Conservation (phyloP, 2,329 filamentous ascomycete species). For the Cercospora janseana region DNA sequence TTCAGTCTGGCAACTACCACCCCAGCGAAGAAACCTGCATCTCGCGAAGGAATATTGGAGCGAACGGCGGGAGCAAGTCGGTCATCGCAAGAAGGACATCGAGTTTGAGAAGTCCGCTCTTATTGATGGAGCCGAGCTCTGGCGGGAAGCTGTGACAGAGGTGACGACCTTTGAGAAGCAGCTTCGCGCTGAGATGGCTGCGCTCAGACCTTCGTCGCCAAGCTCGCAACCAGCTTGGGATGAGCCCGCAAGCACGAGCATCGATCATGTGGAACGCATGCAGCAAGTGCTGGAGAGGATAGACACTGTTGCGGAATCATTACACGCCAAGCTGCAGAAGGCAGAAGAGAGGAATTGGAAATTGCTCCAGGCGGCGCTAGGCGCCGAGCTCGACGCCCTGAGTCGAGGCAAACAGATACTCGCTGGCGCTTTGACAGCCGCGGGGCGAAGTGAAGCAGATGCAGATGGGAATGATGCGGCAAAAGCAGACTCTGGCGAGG, state of each 20-base stretch:
- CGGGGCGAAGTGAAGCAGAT: conserved; percentile 6
- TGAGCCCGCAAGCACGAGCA: conserved; percentile 24
- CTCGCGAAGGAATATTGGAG: conserved; percentile 73
- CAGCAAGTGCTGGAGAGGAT: conserved; percentile 53
- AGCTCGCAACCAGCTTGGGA: conserved; percentile 34
- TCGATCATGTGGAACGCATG: conserved; percentile 28
- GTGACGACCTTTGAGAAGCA: conserved; percentile 65
- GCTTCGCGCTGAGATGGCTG: conserved; percentile 57
- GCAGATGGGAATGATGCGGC: conserved; percentile 12
- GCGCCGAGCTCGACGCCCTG: conserved; percentile 69
- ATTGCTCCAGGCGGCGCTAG: conserved; percentile 70
- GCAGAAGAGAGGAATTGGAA: conserved; percentile 69
- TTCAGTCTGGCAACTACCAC: conserved; percentile 53
- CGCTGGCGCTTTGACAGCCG: conserved; percentile 37
- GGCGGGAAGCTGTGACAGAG: conserved; percentile 60
- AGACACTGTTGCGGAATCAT: conserved; percentile 53
- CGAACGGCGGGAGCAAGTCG: conserved; percentile 58
- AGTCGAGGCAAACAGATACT: conserved; percentile 60
- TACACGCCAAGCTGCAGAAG: conserved; percentile 55
- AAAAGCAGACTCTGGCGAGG: conserved; percentile 25
- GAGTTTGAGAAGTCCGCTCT: conserved; percentile 64
- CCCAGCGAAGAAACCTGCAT: conserved; percentile 64
- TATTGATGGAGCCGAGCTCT: conserved; percentile 64
- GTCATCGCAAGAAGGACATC: conserved; percentile 56
- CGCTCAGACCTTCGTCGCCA: conserved; percentile 23